These are phyloP conservation scores for Mucor plumbeus DNA, from an alignment of 371 early-diverging fungal genomes.

Conservation along the genomic window DNA sequence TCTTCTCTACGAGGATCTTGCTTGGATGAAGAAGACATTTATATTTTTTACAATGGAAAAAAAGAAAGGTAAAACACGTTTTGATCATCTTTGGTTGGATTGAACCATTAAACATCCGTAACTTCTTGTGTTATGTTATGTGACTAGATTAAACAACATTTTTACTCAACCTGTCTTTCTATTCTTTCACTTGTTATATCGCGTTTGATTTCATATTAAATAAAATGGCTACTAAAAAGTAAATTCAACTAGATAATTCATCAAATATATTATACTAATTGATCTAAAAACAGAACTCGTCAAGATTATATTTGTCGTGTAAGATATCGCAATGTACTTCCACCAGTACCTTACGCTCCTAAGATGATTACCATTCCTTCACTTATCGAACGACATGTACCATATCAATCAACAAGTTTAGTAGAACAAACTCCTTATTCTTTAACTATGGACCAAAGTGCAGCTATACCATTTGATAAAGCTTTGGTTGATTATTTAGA, in stretches of 20 bases:
- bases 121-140: background rate
- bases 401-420: slow-evolving; percentile 69
- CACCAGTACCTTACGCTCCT: slow-evolving; percentile 81
- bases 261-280: background rate
- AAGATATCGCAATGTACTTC: slow-evolving; percentile 79
- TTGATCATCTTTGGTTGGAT: background rate
- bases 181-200: background rate
- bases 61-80: slow-evolving; percentile 4
- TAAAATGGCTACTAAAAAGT: slow-evolving; percentile 27
- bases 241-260: background rate
- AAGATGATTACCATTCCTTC: slow-evolving; percentile 75
- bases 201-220: background rate
- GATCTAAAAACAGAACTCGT: slow-evolving; percentile 59
- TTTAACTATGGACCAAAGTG: slow-evolving; percentile 64
- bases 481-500: slow-evolving; percentile 64
- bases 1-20: slow-evolving; percentile 51
- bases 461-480: slow-evolving; percentile 73
- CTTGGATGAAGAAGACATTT: slow-evolving; percentile 47
- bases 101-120: background rate
- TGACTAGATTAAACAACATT: background rate
- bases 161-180: background rate
- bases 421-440: slow-evolving; percentile 68
- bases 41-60: background rate
- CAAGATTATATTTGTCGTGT: slow-evolving; percentile 81
- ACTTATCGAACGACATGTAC: slow-evolving; percentile 60